A percentile compares a stretch with the other conserved stretches of the same genome.
Evolutionary conservation across 2,329 filamentous ascomycete species (phyloP).

Genomic region (Drechslerella dactyloides): DNA sequence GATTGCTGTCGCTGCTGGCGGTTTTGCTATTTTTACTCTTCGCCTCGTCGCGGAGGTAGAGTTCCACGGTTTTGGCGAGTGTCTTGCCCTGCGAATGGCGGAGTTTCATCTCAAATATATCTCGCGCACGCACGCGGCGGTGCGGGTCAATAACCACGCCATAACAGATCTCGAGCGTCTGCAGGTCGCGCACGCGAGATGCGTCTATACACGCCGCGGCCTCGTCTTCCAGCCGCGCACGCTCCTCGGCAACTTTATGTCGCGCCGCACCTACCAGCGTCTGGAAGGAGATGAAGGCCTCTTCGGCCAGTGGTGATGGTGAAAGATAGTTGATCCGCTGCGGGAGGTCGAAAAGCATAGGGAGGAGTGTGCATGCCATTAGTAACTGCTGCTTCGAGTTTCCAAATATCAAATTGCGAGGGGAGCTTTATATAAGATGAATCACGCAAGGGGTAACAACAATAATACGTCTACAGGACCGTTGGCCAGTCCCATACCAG

Average conservation of each 20-base stretch:
- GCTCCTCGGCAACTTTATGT: conserved; percentile 74
- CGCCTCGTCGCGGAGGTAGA: conserved; percentile 79
- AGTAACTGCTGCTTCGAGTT: conserved; percentile 19
- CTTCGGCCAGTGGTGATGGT: conserved; percentile 64
- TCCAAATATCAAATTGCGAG: neutral
- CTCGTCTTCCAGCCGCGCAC: conserved; percentile 78
- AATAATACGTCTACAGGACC: too few relatives aligned
- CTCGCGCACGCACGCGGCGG: conserved; percentile 84
- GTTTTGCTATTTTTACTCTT: conserved; percentile 57
- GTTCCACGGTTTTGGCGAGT: conserved; percentile 84
- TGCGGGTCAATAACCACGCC: conserved; percentile 74
- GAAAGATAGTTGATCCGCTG: conserved; percentile 56
- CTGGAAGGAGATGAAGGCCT: conserved; percentile 70
- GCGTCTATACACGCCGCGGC: conserved; percentile 83
- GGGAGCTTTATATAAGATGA: too few relatives aligned
- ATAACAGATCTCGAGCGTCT: conserved; percentile 74
- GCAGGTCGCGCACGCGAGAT: conserved; percentile 77
- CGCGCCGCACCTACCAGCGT: conserved; percentile 77
- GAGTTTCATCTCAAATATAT: conserved; percentile 85
- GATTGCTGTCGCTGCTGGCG: conserved; percentile 69
- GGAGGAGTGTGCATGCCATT: conserved; percentile 35
- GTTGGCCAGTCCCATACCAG: neutral
- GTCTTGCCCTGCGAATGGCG: conserved; percentile 88
- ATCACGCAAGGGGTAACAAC: too few relatives aligned
- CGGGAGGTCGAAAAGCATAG: conserved; percentile 34